Evolutionary conservation across 352 stramenopile species (phyloP), one percentile per base, ranked within the genome.

Genomic region (Globisporangium spiculum): DNA sequence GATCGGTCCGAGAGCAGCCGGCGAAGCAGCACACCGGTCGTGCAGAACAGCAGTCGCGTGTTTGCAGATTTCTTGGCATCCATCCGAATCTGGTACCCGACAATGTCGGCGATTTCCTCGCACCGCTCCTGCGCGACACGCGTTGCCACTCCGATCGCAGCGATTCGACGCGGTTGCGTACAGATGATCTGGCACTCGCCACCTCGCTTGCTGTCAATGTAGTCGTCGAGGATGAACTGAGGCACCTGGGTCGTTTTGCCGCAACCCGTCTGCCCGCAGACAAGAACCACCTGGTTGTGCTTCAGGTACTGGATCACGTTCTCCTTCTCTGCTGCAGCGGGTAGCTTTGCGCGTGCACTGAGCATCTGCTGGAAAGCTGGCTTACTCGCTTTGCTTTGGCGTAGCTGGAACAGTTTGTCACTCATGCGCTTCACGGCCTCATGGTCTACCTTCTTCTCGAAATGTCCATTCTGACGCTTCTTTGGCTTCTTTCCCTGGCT

Each of bases 161-260:
- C 97, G 34, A 99, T 91, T 41, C 86, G 83, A 1, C 97, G 86
- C 57, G 97, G 97, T 72, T 99, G 97, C 30, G 95, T 98, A 78
- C 98, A 97, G 52, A 99, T 83, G 73, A 99, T 98, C 64, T 97
- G 89, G 70, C 94, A 96, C 61, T 98, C 96, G 1, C 89, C 85
- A 24, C 91, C 91, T 44, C 83, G 77, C 18, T 84, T 83, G 34
- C 84, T 81, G 24, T 92, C 75, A 34, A 98, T 95, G 69, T 83
- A 93, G 24, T 98, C 83, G 68, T 99, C 97, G 3, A 99, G 72
- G 74, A 99, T 96, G 60, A 99, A 99, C 75, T 99, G 97, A 44
- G 97, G 97, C 30, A 99, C 95, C 73, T 99, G 96, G 7, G 96
- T 98, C 12, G 93, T 98, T 70, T 98, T 98, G 57, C 96, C 96